These are phyloP conservation scores for Coemansia sp. DNA, from an alignment of 192 early-diverging fungal genomes.

Conservation along the genomic window DNA sequence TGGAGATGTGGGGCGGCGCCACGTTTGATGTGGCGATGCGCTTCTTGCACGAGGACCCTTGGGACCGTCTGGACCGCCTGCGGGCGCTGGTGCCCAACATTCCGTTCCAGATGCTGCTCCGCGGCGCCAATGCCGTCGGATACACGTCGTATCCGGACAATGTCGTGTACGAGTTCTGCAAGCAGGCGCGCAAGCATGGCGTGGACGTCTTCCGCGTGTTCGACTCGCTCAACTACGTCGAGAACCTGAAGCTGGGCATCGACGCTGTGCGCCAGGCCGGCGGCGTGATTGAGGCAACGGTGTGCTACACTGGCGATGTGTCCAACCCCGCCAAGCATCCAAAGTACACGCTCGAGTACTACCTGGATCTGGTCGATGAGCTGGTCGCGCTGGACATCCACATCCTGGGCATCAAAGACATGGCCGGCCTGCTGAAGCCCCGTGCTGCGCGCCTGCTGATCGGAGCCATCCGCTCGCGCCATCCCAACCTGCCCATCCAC, in stretches of 20 bases:
- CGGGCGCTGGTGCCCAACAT: slow-evolving; percentile 90
- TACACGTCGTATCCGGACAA: slow-evolving; percentile 98
- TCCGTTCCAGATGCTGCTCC: slow-evolving; percentile 98
- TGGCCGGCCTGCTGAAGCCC: slow-evolving; percentile 96
- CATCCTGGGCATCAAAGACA: slow-evolving; percentile 91
- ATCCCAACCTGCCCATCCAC: slow-evolving; percentile 92
- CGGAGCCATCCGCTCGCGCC: slow-evolving; percentile 78
- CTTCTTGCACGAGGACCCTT: slow-evolving; percentile 95
- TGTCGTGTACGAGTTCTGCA: slow-evolving; percentile 94
- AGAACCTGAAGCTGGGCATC: slow-evolving; percentile 93
- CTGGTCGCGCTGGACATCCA: slow-evolving; percentile 90
- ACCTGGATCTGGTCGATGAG: slow-evolving; percentile 84
- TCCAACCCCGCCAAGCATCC: slow-evolving; percentile 72
- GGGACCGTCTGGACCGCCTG: slow-evolving; percentile 86
- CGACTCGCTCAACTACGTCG: slow-evolving; percentile 95
- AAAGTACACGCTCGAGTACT: slow-evolving; percentile 91
- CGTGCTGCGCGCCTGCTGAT: slow-evolving; percentile 84
- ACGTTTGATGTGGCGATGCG: slow-evolving; percentile 97
- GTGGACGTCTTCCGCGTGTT: slow-evolving; percentile 98
- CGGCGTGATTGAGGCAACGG: slow-evolving; percentile 89
- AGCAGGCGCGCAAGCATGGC: slow-evolving; percentile 81
- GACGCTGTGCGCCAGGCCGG: slow-evolving; percentile 90
- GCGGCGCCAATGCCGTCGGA: slow-evolving; percentile 97
- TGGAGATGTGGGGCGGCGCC: slow-evolving; percentile 98
- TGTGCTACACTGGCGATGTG: slow-evolving; percentile 95